Base-by-base conservation (phyloP, 2,329 filamentous ascomycete species). In the Macroventuria anomochaeta region DNA sequence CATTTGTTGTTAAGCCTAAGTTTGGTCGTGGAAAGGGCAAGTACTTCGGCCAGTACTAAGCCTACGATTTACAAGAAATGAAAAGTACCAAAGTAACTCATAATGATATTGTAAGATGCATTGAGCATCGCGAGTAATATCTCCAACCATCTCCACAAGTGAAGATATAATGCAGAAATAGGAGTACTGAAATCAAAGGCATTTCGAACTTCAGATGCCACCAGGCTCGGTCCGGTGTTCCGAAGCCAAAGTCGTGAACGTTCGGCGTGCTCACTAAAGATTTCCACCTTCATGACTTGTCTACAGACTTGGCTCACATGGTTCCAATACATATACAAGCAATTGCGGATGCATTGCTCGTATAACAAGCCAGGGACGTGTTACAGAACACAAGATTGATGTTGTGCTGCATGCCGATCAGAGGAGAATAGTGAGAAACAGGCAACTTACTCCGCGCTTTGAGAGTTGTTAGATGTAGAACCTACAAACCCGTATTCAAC, bases 1-100 rank as follows among this genome's bases (percentile, higher is more conserved):
- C 64, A 13, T 75, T 75, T 55, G 68, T 74, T 17, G 68, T 73
- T 7, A 72, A 68, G 62, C 58, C 68, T 11, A 68, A 50, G 48
- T 52, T 54, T 25, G 65, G 63, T 12, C 57, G 58, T 50, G 67
- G 68, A 29, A 65, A 64, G 61, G 61, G 68, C n/a, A 58, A 66
- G 55, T 66, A 63, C 63, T 64, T 55, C 32, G 61, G 57, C 15
- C 53, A 65, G 55, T 53, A 55, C 53, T 50, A 42, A 15, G n/a
- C 5, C 23, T 28, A 36, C n/a, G 15, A 32, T 15, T 29, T 10
- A 32, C 17, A 26, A 23, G 18, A 18, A 2, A 46, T 25, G 29
- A 33, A n/a, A 44, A 34, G 6, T 39, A 33, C 10, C 7, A 21
- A 29, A 29, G 12, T 44, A 49, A 40, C 12, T 49, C 23, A 29